phyloP scores from a whole-genome alignment of 106 monocot species.

The Xerophyta viscosa region DNA sequence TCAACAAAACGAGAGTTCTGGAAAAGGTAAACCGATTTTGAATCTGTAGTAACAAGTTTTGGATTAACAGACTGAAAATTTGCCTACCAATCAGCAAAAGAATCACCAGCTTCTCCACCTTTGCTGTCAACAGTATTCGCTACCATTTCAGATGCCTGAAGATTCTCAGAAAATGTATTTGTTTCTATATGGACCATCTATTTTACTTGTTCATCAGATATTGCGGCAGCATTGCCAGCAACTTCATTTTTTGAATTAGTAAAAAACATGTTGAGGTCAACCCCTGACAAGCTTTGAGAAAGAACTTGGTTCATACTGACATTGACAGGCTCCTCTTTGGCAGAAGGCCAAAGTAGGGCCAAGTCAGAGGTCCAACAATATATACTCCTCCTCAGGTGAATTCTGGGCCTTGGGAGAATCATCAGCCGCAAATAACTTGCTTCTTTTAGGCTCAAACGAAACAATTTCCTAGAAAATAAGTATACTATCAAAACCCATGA shows the following conservation, averaged over 20 bases:
- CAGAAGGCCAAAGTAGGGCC: constrained; percentile 41
- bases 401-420: constrained; percentile 11
- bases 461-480: constrained; percentile 51
- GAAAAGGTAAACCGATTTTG: constrained; percentile 6
- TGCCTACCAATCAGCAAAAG: constrained; percentile 63
- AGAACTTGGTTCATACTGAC: constrained; percentile 5
- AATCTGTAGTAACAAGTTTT: constrained; percentile 7
- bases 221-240: constrained; percentile 4
- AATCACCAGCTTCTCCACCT: constrained; percentile 13
- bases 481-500: neutral
- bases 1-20: neutral
- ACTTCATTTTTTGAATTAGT: constrained; percentile 28
- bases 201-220: constrained; percentile 8
- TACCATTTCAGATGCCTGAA: constrained; percentile 15
- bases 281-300: constrained; percentile 33
- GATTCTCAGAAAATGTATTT: constrained; percentile 15
- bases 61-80: constrained; percentile 53
- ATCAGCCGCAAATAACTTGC: constrained; percentile 25
- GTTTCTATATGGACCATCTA: constrained; percentile 8
- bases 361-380: constrained; percentile 57
- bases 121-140: constrained; percentile 12
- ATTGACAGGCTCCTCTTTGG: constrained; percentile 12
- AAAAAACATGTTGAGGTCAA: constrained; percentile 62
- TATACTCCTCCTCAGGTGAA: constrained; percentile 17
- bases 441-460: constrained; percentile 30